Conservation (phyloP, 345 rosid species). For the Barbarea vulgaris region DNA sequence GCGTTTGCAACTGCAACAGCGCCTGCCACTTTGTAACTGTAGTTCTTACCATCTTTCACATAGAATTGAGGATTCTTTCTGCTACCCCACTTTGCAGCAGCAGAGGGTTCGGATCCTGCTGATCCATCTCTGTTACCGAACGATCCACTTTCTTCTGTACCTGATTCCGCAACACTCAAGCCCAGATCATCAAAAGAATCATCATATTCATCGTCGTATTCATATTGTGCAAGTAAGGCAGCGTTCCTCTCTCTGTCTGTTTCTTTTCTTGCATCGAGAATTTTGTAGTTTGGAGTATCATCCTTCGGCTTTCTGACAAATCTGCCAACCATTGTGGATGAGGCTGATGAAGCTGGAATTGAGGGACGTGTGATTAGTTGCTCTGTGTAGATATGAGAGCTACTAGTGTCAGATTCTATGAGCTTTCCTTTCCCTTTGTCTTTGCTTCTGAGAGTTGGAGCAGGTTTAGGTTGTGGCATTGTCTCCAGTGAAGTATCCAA, state of each 20-base stretch:
- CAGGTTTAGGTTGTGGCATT: constrained; percentile 56
- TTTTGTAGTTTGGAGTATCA: constrained; percentile 49
- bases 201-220: constrained; percentile 95
- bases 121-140: constrained; percentile 49
- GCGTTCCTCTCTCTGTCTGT: constrained; percentile 52
- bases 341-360: constrained; percentile 48
- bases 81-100: constrained; percentile 75
- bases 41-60: constrained; percentile 95
- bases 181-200: constrained; percentile 98
- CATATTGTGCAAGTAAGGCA: constrained; percentile 69
- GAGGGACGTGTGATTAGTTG: constrained; percentile 44
- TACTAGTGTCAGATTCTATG: constrained; percentile 47
- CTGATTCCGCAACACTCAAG: constrained; percentile 64
- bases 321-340: constrained; percentile 68
- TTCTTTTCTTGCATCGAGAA: constrained; percentile 56
- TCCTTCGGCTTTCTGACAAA: constrained; percentile 72
- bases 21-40: constrained; percentile 88
- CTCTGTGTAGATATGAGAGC: constrained; percentile 33
- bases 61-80: constrained; percentile 75
- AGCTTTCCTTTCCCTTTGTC: constrained; percentile 89
- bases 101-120: constrained; percentile 40
- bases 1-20: constrained; percentile 78
- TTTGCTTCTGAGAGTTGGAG: constrained; percentile 47
- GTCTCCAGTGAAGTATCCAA: constrained; percentile 69
- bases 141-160: constrained; percentile 65